Base-by-base conservation (phyloP, 305 asterid species). In the Fraxinus paxiana region DNA sequence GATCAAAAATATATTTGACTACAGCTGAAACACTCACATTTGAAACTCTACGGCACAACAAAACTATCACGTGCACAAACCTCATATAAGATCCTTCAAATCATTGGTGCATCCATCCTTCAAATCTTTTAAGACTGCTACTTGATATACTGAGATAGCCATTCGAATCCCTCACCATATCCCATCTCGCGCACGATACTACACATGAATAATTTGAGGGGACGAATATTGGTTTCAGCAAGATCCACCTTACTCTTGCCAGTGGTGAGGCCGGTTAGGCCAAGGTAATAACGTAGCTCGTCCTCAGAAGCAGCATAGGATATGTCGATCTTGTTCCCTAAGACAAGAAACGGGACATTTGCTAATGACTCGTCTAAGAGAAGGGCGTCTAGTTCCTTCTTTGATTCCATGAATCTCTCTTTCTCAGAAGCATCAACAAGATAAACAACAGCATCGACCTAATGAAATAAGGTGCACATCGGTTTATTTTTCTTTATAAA, bases 161-260 rank as follows among this genome's bases (percentile, higher is more conserved):
- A 88, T 77, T 78, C 80, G 80, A 90, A 90, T 63, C 91, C 93
- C 65, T 90, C 91, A 6, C 93, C 91, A 9, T 88, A 90, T 63
- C 92, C 91, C 92, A 88, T 89, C 77, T 88, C 87, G 38, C 89
- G 88, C 46, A 90, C 91, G 34, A 90, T 85, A 87, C 93, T 88
- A 77, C 93, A 90, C 91, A 88, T 87, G 85, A 90, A 88, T 37
- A 90, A 87, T 86, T 90, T 89, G 0, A 89, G 28, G 3, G 88
- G 89, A 3, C 90, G 88, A 77, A 84, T 75, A 76, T 81, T 77
- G 5, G 83, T 24, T 35, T 35, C 84, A 13, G 80, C 33, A 2
- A 81, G 78, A 81, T 78, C 75, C 26, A 71, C 85, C 10, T 82
- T 85, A 22, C 89, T 89, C 79, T 89, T 89, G 8, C 90, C 91